These are phyloP conservation scores for Aspergillus sp. DNA, from an alignment of 2,329 filamentous ascomycete genomes.

Conservation along the genomic window DNA sequence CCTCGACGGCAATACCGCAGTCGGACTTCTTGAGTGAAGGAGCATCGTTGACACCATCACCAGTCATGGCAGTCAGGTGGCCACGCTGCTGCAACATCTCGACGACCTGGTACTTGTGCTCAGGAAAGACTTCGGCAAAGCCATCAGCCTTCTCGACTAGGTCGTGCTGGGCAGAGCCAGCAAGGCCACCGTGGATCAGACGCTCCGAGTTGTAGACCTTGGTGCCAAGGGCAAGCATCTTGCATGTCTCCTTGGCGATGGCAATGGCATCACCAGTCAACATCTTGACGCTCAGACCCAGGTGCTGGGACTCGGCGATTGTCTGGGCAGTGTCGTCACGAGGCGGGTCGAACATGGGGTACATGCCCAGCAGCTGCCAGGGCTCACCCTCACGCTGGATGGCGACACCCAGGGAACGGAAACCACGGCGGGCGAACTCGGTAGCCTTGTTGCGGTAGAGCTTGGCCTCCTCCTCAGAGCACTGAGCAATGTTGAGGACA, in stretches of 20 bases:
- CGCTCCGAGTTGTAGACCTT: conserved; percentile 75
- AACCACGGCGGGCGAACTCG: conserved; percentile 69
- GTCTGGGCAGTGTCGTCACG: conserved; percentile 71
- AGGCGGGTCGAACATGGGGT: conserved; percentile 72
- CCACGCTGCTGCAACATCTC: conserved; percentile 67
- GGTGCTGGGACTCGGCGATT: conserved; percentile 64
- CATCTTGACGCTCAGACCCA: conserved; percentile 73
- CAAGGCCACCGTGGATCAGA: conserved; percentile 66
- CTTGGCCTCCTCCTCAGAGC: conserved; percentile 53
- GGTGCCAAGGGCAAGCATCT: conserved; percentile 68
- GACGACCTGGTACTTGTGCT: conserved; percentile 69
- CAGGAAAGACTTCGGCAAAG: conserved; percentile 65
- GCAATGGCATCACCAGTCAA: conserved; percentile 71
- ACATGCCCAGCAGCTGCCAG: conserved; percentile 65
- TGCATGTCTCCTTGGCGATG: conserved; percentile 73
- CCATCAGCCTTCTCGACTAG: conserved; percentile 66
- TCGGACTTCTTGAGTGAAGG: conserved; percentile 66
- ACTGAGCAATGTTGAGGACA: conserved; percentile 59
- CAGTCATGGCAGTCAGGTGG: conserved; percentile 66
- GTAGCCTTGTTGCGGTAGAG: conserved; percentile 64
- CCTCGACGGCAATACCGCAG: conserved; percentile 65
- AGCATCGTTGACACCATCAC: conserved; percentile 67
- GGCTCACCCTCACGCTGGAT: conserved; percentile 67
- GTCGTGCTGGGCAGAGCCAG: conserved; percentile 64
- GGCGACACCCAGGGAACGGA: conserved; percentile 70